Base-by-base conservation (phyloP, 2,329 filamentous ascomycete genomes). In the Aureobasidium sp. region DNA sequence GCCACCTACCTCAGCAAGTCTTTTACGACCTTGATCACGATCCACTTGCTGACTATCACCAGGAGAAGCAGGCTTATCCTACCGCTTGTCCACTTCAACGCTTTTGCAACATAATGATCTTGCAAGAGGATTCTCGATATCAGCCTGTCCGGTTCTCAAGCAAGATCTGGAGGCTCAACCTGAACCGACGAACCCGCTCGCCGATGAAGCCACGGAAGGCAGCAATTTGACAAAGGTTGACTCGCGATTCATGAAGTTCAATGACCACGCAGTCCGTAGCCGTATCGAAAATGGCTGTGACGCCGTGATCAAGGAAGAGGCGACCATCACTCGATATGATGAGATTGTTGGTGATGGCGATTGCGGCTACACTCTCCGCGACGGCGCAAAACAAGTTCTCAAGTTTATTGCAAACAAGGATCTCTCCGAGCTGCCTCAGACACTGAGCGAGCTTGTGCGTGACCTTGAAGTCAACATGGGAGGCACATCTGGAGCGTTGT, bases 331-430 rank as follows among this genome's bases (percentile, higher is more conserved):
- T 15, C 85, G 81, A 64, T 93, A 86, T 74, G 91, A 93, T 74
- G 97, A 93, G 0, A 88, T 96, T 16, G 93, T 97, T 3, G 50
- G 50, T 53, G 94, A 97, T 75, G 94, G 94, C 54, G 94, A 97
- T 79, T 97, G 94, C 74, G 94, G 94, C 13, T 93, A 94, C 66
- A 93, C 93, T 7, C 83, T 97, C 68, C 94, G 93, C 82, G 90
- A 94, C 68, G 94, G 94, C 56, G 94, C 94, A n/a, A 91, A 97
- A 84, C 88, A 70, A 23, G 79, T 85, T 54, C 75, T 83, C 38
- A 73, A 78, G 33, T 77, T 80, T 71, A 75, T 85, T 29, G 76
- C 78, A 81, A 10, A 82, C 86, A 58, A 68, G 60, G 3, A 90
- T 93, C 73, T 82, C 86, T 18, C 84, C 90, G 15, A 77, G 87